Evolutionary conservation across 2,329 filamentous ascomycete genomes (phyloP).

Genomic region (Bisporella sp.): DNA sequence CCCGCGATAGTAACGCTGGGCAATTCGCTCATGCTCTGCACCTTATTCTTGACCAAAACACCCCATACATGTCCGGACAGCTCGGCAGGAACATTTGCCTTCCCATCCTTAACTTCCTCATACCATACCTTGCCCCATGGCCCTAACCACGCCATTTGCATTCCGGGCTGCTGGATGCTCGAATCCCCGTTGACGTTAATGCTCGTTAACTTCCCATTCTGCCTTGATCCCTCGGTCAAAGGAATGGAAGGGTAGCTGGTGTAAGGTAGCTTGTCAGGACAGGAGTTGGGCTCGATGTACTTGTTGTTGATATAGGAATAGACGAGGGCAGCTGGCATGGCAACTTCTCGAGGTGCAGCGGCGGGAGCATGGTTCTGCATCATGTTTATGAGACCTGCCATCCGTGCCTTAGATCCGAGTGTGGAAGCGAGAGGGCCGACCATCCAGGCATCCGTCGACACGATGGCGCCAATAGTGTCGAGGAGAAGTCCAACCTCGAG

Average conservation of each 20-base stretch:
- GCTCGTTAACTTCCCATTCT: constrained; percentile 9
- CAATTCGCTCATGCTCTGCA: constrained; percentile 15
- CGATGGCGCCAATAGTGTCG: constrained; percentile 24
- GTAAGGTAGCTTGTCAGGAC: constrained; percentile 9
- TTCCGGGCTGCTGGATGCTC: constrained; percentile 11
- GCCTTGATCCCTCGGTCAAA: constrained; percentile 13
- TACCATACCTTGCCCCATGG: constrained; percentile 30
- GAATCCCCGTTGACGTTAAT: constrained; percentile 20
- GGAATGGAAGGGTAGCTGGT: constrained; percentile 19
- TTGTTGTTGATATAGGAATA: constrained; percentile 26
- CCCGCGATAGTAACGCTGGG: constrained; percentile 26
- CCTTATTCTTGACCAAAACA: constrained; percentile 24
- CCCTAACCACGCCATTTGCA: constrained; percentile 32
- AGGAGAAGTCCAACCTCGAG: constrained; percentile 27
- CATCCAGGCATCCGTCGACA: constrained; percentile 28
- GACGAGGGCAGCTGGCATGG: constrained; percentile 27
- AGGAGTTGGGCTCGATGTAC: constrained; percentile 25
- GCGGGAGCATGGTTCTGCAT: constrained; percentile 32
- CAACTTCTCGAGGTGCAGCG: constrained; percentile 28
- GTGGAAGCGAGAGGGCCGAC: constrained; percentile 27
- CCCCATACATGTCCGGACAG: constrained; percentile 32
- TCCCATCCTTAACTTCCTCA: constrained; percentile 19
- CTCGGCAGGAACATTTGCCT: constrained; percentile 23
- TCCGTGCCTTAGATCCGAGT: constrained; percentile 29
- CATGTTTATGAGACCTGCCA: constrained; percentile 31